A percentile compares a stretch with the other conserved stretches of the same genome.
These are phyloP conservation scores for Smallanthus sonchifolius DNA, from an alignment of 129 eudicot species.

Conservation along the genomic window DNA sequence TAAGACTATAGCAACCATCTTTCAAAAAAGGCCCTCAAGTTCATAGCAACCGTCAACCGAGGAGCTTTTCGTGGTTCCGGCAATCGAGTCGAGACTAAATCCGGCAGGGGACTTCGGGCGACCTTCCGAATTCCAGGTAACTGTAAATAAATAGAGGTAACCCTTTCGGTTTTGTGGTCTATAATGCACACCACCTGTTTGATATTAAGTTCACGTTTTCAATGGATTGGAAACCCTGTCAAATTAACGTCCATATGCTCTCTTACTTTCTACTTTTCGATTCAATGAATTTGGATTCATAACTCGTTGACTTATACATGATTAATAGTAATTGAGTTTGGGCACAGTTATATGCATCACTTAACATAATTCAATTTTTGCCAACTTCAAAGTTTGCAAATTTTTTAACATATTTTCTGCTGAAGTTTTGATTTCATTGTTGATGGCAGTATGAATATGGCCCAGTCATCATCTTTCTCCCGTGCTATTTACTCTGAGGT, in stretches of 20 bases:
- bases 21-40: not conserved
- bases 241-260: not conserved
- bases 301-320: not conserved
- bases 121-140: slow-evolving; percentile 9
- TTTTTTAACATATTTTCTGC: no score
- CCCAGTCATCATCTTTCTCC: slow-evolving; percentile 41
- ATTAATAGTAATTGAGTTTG: not conserved
- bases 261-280: not conserved
- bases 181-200: slow-evolving; percentile 30
- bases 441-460: slow-evolving; percentile 30
- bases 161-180: not conserved
- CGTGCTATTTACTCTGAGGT: slow-evolving; percentile 64
- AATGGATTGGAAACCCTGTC: not conserved
- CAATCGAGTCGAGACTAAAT: not conserved
- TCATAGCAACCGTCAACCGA: not conserved
- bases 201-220: slow-evolving; percentile 15
- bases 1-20: not conserved
- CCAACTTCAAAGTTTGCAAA: no score
- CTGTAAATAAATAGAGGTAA: not conserved
- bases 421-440: slow-evolving; percentile 25
- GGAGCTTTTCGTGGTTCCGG: slow-evolving; percentile 7
- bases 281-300: not conserved
- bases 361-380: not conserved
- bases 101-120: not conserved
- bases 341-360: not conserved